Conservation (phyloP, 2,329 filamentous ascomycete species). For the Colletotrichum noveboracense region DNA sequence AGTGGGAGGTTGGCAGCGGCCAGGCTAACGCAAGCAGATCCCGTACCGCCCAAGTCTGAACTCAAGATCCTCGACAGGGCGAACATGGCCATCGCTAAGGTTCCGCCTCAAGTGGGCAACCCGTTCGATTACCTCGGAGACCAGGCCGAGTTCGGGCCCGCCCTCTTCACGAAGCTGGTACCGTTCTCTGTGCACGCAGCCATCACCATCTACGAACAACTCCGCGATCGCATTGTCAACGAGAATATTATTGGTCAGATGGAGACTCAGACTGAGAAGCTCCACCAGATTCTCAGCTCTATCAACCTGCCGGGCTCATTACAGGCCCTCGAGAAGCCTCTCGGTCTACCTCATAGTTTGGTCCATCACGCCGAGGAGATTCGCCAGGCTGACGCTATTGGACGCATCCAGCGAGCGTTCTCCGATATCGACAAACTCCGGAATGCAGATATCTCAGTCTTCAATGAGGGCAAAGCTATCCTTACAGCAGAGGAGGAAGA, state of each 20-base stretch:
- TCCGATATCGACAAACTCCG: slow-evolving; percentile 92
- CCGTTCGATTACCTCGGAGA: slow-evolving; percentile 83
- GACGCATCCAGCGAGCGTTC: slow-evolving; percentile 78
- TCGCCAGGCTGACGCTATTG: slow-evolving; percentile 85
- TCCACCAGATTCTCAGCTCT: slow-evolving; percentile 81
- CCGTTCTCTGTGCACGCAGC: slow-evolving; percentile 96
- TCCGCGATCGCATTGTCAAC: slow-evolving; percentile 88
- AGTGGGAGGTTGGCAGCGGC: not conserved
- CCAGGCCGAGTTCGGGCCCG: slow-evolving; percentile 78
- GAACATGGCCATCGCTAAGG: slow-evolving; percentile 81
- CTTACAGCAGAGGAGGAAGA: slow-evolving; percentile 83
- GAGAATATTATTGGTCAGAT: slow-evolving; percentile 85
- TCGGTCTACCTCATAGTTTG: slow-evolving; percentile 85
- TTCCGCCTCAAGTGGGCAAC: slow-evolving; percentile 82
- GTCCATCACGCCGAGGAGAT: slow-evolving; percentile 94
- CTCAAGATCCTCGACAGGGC: slow-evolving; percentile 85
- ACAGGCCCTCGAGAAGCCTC: slow-evolving; percentile 92
- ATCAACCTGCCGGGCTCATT: slow-evolving; percentile 90
- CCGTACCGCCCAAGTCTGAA: slow-evolving; percentile 87
- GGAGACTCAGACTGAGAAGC: slow-evolving; percentile 77
- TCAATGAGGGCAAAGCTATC: slow-evolving; percentile 82
- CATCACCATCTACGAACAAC: slow-evolving; percentile 92
- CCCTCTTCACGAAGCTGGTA: slow-evolving; percentile 88
- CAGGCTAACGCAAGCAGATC: slow-evolving; percentile 52
- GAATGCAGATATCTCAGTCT: slow-evolving; percentile 75